Base-by-base conservation (phyloP, 257 asterid genomes). In the Solanum virginianum region DNA sequence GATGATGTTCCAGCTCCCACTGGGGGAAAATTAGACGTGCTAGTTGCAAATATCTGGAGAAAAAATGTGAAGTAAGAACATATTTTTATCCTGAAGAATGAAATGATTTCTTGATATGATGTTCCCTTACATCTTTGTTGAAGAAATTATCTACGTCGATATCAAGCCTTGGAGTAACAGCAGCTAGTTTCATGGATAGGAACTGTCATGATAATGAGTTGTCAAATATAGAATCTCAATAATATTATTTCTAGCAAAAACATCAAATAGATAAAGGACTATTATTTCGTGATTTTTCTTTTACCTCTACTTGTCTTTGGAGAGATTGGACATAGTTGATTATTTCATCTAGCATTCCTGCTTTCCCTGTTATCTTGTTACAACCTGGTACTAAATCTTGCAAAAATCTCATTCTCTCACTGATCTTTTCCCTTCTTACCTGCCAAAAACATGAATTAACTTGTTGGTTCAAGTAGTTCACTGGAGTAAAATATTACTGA, bases 371-470 rank as follows among this genome's bases (percentile, higher is more conserved):
- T 84, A 96, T 90, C 91, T 93, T 93, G 74, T 93, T 92, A 91
- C 99, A 96, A 41, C 99, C 99, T 0, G 99, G 99, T 36, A 96
- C 98, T 26, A 96, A 89, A 91, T 93, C 98, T 86, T 96, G 99
- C 80, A 96, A 89, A 83, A 88, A 93, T 84, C 91, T 96, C 99
- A 96, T 96, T 84, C 98, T 92, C 83, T 96, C 98, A 84, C 99
- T 94, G 70, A 96, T 96, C 84, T 96, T 96, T 81, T 96, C 99
- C 86, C 99, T 91, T 84, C 99, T 90, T 2, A 93, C 99, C 99
- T 96, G 91, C 47, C 47, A 45, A 63, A 36, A 68, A 6, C 32
- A 77, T 45, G 57, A 24, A 53, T 24, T 8, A 60, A 56, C 57
- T 77, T 63, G 43, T 81, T 82, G 39, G 56, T 26, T 22, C 6